These are phyloP conservation scores for Chytriomyces hyalinus DNA, from an alignment of 192 early-diverging fungal genomes.

Conservation along the genomic window DNA sequence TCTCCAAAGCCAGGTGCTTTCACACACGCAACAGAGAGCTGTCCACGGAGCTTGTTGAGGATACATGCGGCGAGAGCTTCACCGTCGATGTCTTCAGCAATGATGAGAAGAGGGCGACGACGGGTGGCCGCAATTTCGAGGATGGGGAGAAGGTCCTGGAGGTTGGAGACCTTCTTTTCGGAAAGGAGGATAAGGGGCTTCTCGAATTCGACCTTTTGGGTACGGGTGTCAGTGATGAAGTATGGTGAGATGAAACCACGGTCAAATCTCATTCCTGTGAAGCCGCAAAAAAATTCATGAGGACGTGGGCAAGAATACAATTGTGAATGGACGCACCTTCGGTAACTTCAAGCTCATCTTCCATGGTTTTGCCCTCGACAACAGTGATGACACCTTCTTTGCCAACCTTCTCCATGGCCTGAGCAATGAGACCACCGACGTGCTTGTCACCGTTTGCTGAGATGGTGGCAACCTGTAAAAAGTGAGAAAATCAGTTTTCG, in stretches of 20 bases:
- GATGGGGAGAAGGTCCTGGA: slow-evolving; percentile 96
- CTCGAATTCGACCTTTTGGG: slow-evolving; percentile 99
- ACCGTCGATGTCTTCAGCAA: slow-evolving; percentile 99
- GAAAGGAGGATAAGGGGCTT: slow-evolving; percentile 98
- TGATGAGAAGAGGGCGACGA: slow-evolving; percentile 95
- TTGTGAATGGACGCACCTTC: slow-evolving; percentile 68
- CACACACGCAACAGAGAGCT: slow-evolving; percentile 94
- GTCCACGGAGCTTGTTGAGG: slow-evolving; percentile 99
- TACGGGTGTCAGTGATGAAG: slow-evolving; percentile 98
- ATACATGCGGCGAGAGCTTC: slow-evolving; percentile 99
- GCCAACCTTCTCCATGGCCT: slow-evolving; percentile 99
- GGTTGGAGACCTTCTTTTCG: slow-evolving; percentile 95
- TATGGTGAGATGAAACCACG: slow-evolving; percentile 99
- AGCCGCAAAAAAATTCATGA: slow-evolving; percentile 4
- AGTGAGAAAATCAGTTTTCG: background rate
- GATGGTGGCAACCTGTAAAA: slow-evolving; percentile 87
- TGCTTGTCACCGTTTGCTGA: slow-evolving; percentile 99
- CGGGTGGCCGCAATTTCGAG: slow-evolving; percentile 92
- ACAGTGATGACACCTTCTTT: slow-evolving; percentile 99
- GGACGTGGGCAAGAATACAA: background rate
- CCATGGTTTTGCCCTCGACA: slow-evolving; percentile 99
- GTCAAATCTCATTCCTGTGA: slow-evolving; percentile 92
- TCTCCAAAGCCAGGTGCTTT: slow-evolving; percentile 99
- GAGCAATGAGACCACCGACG: slow-evolving; percentile 94
- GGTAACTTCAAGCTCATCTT: slow-evolving; percentile 99